Conservation (phyloP, 2,329 filamentous ascomycete species). For the Drechslera avenae region DNA sequence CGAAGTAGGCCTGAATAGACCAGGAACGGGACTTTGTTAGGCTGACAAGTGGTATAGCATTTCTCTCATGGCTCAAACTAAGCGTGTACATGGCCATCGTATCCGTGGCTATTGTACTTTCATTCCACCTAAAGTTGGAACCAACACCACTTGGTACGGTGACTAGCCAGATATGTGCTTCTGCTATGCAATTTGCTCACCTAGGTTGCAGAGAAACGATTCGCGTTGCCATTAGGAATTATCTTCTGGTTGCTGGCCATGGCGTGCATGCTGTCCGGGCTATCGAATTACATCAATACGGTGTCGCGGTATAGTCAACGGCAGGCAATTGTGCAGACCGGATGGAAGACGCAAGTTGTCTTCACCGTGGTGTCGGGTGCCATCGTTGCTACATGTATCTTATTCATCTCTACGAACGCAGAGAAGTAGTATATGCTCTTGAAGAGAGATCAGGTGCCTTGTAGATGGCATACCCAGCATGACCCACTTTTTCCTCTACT, state of each 20-base stretch:
- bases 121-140: constrained; percentile 82
- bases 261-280: constrained; percentile 74
- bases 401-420: constrained; percentile 50
- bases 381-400: constrained; percentile 50
- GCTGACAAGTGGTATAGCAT: constrained; percentile 54
- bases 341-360: constrained; percentile 89
- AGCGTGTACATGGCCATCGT: constrained; percentile 91
- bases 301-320: constrained; percentile 81
- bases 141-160: constrained; percentile 52
- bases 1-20: constrained; percentile 55
- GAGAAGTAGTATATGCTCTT: constrained; percentile 22
- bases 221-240: constrained; percentile 82
- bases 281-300: constrained; percentile 84
- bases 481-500: neutral
- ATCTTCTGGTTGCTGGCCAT: constrained; percentile 86
- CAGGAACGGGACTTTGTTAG: neutral
- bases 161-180: neutral
- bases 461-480: neutral
- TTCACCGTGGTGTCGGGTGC: constrained; percentile 49
- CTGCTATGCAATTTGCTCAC: neutral
- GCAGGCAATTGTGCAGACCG: constrained; percentile 85
- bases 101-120: constrained; percentile 85
- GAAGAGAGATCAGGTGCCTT: neutral
- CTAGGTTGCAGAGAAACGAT: constrained; percentile 65
- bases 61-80: constrained; percentile 88